Conservation (phyloP, 2,329 filamentous ascomycete species). For the Apiospora sp. region DNA sequence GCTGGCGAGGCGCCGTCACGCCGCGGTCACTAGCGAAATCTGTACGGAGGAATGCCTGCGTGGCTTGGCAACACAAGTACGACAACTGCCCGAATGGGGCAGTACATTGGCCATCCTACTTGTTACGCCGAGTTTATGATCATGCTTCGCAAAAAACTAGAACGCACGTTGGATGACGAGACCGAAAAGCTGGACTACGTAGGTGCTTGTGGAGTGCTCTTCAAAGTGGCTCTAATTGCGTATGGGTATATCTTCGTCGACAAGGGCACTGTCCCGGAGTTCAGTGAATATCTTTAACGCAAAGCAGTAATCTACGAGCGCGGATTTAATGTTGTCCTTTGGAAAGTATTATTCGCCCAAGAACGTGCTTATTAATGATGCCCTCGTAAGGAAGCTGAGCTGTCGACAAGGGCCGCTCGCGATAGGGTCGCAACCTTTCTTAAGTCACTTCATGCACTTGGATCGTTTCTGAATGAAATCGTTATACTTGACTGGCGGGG, state of each 20-base stretch:
- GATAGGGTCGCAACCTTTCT: too few relatives aligned
- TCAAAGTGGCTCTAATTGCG: constrained; percentile 48
- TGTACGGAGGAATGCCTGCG: constrained; percentile 50
- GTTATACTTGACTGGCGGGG: too few relatives aligned
- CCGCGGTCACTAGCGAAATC: too few relatives aligned
- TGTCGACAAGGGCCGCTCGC: too few relatives aligned
- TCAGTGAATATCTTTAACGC: constrained; percentile 44
- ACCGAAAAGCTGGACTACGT: constrained; percentile 38
- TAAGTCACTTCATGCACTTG: too few relatives aligned
- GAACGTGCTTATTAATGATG: neutral
- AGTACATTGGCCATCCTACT: constrained; percentile 46
- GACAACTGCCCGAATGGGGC: constrained; percentile 47
- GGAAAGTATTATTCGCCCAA: neutral
- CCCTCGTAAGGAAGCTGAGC: too few relatives aligned
- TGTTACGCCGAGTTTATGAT: constrained; percentile 38
- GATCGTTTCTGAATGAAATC: too few relatives aligned
- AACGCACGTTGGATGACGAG: constrained; percentile 40
- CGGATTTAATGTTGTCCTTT: constrained; percentile 31
- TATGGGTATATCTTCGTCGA: constrained; percentile 53
- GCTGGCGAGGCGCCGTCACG: too few relatives aligned
- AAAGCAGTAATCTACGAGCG: constrained; percentile 47
- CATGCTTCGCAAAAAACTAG: constrained; percentile 44
- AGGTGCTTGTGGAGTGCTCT: constrained; percentile 49
- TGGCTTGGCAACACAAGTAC: constrained; percentile 41
- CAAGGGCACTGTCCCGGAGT: constrained; percentile 49